These are phyloP conservation scores for Leccinum pellstonianum DNA, from an alignment of 768 basidiomycete species.

Conservation along the genomic window DNA sequence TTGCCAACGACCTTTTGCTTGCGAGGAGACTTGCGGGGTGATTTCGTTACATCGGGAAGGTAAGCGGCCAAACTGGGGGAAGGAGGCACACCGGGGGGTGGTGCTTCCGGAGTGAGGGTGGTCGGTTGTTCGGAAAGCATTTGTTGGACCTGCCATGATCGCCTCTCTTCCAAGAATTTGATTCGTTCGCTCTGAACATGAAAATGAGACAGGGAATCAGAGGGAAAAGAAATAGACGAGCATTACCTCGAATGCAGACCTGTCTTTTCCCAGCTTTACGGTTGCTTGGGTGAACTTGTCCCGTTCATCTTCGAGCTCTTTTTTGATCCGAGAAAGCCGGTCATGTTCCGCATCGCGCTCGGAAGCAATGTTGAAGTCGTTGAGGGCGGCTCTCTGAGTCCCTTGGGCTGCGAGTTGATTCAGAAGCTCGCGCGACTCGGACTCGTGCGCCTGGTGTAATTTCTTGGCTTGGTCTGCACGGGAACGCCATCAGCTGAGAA, in stretches of 20 bases:
- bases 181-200: slow-evolving; percentile 55
- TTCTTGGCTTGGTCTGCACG: slow-evolving; percentile 48
- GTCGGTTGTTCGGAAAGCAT: slow-evolving; percentile 60
- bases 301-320: slow-evolving; percentile 65
- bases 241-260: slow-evolving; percentile 61
- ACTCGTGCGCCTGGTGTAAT: slow-evolving; percentile 40
- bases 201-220: slow-evolving; percentile 3
- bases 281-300: slow-evolving; percentile 63
- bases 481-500: slow-evolving; percentile 8
- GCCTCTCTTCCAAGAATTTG: slow-evolving; percentile 64
- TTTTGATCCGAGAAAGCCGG: slow-evolving; percentile 49
- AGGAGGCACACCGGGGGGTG: slow-evolving; percentile 17
- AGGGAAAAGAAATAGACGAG: neutral
- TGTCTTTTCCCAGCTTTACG: slow-evolving; percentile 62
- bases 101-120: slow-evolving; percentile 28
- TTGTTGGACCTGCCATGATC: slow-evolving; percentile 66
- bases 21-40: slow-evolving; percentile 44
- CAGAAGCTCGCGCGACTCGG: slow-evolving; percentile 53
- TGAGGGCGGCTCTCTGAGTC: slow-evolving; percentile 36
- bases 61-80: slow-evolving; percentile 25
- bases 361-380: slow-evolving; percentile 49
- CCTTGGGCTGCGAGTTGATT: slow-evolving; percentile 51
- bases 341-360: slow-evolving; percentile 54
- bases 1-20: slow-evolving; percentile 49
- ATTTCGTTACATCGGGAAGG: slow-evolving; percentile 37